Evolutionary conservation across 2,329 filamentous ascomycete species (phyloP), one percentile per base, ranked within the genome.

Genomic region (Aspergillus sp.): DNA sequence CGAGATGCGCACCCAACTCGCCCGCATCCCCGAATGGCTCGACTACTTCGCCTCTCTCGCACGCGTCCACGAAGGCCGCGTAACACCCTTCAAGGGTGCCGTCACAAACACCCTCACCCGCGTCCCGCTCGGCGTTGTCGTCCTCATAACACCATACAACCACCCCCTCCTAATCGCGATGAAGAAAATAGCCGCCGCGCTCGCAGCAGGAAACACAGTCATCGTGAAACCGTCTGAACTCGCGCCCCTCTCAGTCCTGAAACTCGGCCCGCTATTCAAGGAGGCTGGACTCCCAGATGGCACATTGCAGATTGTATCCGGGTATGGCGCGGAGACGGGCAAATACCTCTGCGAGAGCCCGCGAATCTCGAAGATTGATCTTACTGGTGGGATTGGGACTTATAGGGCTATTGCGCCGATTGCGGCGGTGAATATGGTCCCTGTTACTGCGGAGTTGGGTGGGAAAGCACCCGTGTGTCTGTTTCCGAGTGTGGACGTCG

Each of bases 1-100:
- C 24, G 88, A 90, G 70, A 89, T 91, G 86, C 79, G 81, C 49
- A 86, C 87, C 1, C 88, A 90, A 68, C 77, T 90, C 0, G 81
- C 86, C 1, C 83, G 85, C 44, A 64, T 76, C 2, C 70, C 73
- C 4, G 72, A 73, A 58, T 90, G 88, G 88, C 86, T 90, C 73
- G 85, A 83, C 59, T 90, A 90, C 75, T 91, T 88, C 66, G 86
- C 87, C 2, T 80, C 86, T 0, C 68, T 90, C 1, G 79, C 89
- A 33, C 83, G 88, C n/a, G 86, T 84, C 1, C 86, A 89, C 66
- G 86, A 90, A 72, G 82, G 86, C 2, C 74, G 84, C 2, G 84
- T 90, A 0, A 78, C 90, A 1, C 88, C 88, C 0, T 90, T 88
- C 3, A 75, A 70, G 39, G 74, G 74, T 0, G 73, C 72, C 6